Base-by-base conservation (phyloP, 768 basidiomycete genomes). In the Kwoniella sp. region DNA sequence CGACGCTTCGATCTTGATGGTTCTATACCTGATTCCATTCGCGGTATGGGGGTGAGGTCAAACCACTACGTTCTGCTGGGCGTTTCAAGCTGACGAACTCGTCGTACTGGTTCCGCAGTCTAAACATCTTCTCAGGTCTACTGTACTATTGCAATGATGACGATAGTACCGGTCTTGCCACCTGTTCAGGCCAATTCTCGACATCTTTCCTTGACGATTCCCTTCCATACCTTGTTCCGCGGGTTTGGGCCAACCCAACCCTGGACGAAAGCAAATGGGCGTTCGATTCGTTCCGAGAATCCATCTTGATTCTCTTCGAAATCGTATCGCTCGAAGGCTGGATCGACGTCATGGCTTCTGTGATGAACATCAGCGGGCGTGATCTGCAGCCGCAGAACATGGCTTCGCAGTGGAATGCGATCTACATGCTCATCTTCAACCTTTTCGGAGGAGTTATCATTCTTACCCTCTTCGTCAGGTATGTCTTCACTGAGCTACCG, bases 251-350 rank as follows among this genome's bases (percentile, higher is more conserved):
- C 62, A 89, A 92, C 69, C 92, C 95, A 8, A 86, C 55, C 4
- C n/a, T 70, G 13, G 66, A 62, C 56, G 64, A 87, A 22, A 92
- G 90, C 1, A 85, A 85, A 0, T 97, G 93, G 82, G 90, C 89
- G 1, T 98, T 97, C 75, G 95, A 98, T 81, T 87, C 83, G 15
- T 97, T 97, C 81, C 84, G 86, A 7, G 82, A 88, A 2, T 89
- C 92, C 0, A 83, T 97, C 45, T 85, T 97, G 58, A 96, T 97
- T 74, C 85, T 97, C 0, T 97, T 96, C 73, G 95, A 98, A 82
- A 93, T 95, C 70, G 92, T 97, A 25, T 95, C 93, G 0, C 82
- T 96, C 55, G 93, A 95, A 82, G 95, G 95, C 1, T 97, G 94
- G 95, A 86, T 91, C n/a, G 92, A 94, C 75, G 95, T 93, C 55